Percentiles rank a stretch among this genome's conserved stretches.
Conservation (phyloP, 116 monocot species). For the Thalassia testudinum region DNA sequence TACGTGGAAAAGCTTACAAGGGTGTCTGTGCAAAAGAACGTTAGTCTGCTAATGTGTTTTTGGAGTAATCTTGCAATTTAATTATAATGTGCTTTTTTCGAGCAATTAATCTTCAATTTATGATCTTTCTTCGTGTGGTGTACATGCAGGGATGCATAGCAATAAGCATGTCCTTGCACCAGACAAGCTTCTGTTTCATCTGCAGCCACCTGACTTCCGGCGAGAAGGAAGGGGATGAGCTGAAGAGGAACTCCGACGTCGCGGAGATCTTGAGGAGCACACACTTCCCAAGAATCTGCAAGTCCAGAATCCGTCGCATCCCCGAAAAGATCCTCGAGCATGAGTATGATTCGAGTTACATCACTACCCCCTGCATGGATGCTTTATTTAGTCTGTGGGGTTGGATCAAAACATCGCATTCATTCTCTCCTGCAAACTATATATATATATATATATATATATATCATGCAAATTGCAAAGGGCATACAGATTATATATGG, state of each 20-base stretch:
- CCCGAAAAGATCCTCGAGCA: constrained; percentile 85
- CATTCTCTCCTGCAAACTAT: neutral
- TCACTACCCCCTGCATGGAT: neutral
- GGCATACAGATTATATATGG: no score
- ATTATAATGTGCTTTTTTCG: no score
- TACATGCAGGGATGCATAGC: constrained; percentile 76
- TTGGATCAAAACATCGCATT: neutral
- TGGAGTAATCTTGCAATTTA: no score
- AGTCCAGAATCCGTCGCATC: constrained; percentile 26
- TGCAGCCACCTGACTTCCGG: constrained; percentile 95
- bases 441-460: no score
- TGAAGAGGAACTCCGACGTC: constrained; percentile 81
- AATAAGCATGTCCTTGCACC: constrained; percentile 79
- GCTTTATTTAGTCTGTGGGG: neutral
- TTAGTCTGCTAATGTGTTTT: no score
- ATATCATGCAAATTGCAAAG: no score
- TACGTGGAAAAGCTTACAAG: no score
- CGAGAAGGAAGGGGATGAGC: constrained; percentile 91
- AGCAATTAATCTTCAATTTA: no score
- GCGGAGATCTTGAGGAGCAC: constrained; percentile 81
- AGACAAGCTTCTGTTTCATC: constrained; percentile 78
- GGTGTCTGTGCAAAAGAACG: no score
- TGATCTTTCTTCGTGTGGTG: no score
- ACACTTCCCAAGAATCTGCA: constrained; percentile 70
- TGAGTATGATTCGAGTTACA: constrained; percentile 45